Evolutionary conservation across 1,284 basidiomycete genomes (phyloP), one percentile per base, ranked within the genome.

Genomic region (Earliella scabrosa): DNA sequence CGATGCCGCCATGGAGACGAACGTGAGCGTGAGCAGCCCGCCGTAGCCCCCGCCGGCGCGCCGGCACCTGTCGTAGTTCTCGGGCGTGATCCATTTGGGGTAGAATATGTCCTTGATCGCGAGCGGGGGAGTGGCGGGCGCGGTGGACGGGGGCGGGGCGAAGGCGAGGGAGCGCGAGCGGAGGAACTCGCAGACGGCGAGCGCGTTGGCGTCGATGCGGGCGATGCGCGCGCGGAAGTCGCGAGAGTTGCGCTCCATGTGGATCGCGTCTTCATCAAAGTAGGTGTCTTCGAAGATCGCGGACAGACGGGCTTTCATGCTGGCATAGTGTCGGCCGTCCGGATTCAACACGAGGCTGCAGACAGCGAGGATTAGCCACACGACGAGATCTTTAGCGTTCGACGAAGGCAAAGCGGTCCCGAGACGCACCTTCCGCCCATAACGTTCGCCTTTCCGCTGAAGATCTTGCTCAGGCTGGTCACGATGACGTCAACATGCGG

Each of bases 231-330:
- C 77, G 48, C 82, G 78, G 77, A 98, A 98, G 75, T 98, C 89
- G 49, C 97, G 92, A 18, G 95, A 97, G 75, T 99, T 99, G 64
- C 97, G 90, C 72, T 99, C 97, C 89, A 99, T 92, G 77, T 90
- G 97, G 51, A 98, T 87, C 31, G 94, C 94, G 70, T 99, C 97
- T 73, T 97, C 93, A 66, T 86, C 82, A 69, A 91, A 98, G 75
- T 93, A 97, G 24, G 79, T 79, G 70, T 99, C 97, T 72, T 97
- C 92, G 73, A 90, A 98, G 73, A 77, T 10, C 73, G 68, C n/a
- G 74, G 56, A 66, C 63, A 96, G 75, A 41, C 84, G 75, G 0
- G 71, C 66, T 66, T 90, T 92, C 44, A 99, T 81, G 0, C 73
- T 58, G 0, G 71, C 50, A 66, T 96, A 95, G 29, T 31, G 13